Conservation (phyloP, 768 basidiomycete genomes). For the Russula sp. region DNA sequence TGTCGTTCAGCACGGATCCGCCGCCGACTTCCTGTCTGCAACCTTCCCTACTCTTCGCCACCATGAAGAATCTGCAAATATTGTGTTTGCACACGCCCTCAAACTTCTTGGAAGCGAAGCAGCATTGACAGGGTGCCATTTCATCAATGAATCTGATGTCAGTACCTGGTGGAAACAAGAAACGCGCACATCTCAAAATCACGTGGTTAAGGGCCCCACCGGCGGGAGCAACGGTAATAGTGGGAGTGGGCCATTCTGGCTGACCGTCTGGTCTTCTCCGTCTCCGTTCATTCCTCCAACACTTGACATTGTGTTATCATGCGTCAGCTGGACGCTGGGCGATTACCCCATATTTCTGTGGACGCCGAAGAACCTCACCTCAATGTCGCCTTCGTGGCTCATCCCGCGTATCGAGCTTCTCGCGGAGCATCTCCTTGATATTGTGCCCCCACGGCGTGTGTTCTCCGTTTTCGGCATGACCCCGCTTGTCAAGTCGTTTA, state of each 20-base stretch:
- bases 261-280: slow-evolving; percentile 42
- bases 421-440: slow-evolving; percentile 33
- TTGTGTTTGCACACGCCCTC: slow-evolving; percentile 47
- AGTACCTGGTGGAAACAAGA: slow-evolving; percentile 26
- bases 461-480: slow-evolving; percentile 48
- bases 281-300: slow-evolving; percentile 27
- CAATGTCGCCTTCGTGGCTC: slow-evolving; percentile 32
- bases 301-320: slow-evolving; percentile 44
- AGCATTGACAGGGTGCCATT: slow-evolving; percentile 35
- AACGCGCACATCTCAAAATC: slow-evolving; percentile 25
- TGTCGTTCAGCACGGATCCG: slow-evolving; percentile 37
- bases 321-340: slow-evolving; percentile 40
- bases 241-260: slow-evolving; percentile 38
- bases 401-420: slow-evolving; percentile 34
- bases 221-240: background rate
- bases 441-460: slow-evolving; percentile 40
- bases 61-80: slow-evolving; percentile 46
- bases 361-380: slow-evolving; percentile 32
- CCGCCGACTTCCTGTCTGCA: slow-evolving; percentile 37
- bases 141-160: slow-evolving; percentile 33
- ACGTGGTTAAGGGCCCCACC: slow-evolving; percentile 4
- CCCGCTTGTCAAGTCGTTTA: slow-evolving; percentile 38
- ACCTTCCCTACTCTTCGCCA: slow-evolving; percentile 38
- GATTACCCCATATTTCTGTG: slow-evolving; percentile 51
- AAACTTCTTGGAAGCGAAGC: slow-evolving; percentile 37